These are phyloP conservation scores for Talaromyces rugulosus DNA, from an alignment of 2,329 filamentous ascomycete genomes.

Conservation along the genomic window DNA sequence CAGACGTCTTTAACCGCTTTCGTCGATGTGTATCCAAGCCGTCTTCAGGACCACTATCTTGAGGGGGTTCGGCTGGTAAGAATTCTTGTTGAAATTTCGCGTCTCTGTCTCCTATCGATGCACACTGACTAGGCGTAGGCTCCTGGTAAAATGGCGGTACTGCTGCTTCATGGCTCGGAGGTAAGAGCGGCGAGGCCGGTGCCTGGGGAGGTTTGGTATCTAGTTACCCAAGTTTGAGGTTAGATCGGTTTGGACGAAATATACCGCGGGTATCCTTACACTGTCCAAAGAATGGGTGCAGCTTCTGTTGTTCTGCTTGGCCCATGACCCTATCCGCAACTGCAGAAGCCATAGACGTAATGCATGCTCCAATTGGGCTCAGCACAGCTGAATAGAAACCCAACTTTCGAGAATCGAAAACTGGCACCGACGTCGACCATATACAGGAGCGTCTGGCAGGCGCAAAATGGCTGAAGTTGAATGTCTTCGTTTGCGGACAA, in stretches of 20 bases:
- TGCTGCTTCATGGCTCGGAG: neutral
- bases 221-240: neutral
- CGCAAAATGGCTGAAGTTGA: neutral
- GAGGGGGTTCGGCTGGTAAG: neutral
- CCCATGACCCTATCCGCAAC: conserved; percentile 34
- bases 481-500: neutral
- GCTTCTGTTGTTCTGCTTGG: conserved; percentile 32
- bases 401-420: neutral
- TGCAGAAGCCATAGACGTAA: conserved; percentile 24
- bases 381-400: neutral
- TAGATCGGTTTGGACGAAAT: neutral
- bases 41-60: conserved; percentile 21
- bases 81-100: conserved; percentile 1
- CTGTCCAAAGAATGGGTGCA: conserved; percentile 41
- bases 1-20: conserved; percentile 31
- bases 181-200: neutral
- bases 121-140: neutral
- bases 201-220: conserved; percentile 1
- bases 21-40: conserved; percentile 30
- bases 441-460: neutral
- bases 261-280: conserved; percentile 24
- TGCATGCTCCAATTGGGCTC: conserved; percentile 14
- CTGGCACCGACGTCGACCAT: neutral
- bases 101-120: neutral
- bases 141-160: neutral